phyloP scores from a whole-genome alignment of 2,329 filamentous ascomycete genomes.

The Rachicladosporium sp. region DNA sequence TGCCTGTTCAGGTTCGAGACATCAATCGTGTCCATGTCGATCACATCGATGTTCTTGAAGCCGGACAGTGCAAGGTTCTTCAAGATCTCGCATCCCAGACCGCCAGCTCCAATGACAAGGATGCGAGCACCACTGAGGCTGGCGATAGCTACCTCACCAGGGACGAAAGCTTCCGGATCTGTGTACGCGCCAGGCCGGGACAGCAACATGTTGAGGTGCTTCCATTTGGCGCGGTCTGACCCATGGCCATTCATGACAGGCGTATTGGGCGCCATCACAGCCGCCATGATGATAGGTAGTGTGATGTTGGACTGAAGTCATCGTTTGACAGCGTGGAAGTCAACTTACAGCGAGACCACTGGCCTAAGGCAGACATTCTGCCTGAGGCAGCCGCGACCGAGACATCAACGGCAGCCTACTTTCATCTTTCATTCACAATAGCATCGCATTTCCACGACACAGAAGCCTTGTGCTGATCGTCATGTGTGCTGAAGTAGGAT shows the following conservation, averaged over 20 bases:
- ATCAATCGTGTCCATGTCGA: slow-evolving; percentile 99
- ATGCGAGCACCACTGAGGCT: slow-evolving; percentile 52
- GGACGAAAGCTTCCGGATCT: slow-evolving; percentile 39
- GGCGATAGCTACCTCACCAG: slow-evolving; percentile 39
- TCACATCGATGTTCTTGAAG: slow-evolving; percentile 95
- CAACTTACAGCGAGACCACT: too few relatives aligned
- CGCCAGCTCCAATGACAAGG: slow-evolving; percentile 67
- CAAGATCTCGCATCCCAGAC: slow-evolving; percentile 87
- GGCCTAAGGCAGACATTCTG: too few relatives aligned
- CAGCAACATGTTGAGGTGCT: slow-evolving; percentile 71
- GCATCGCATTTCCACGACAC: too few relatives aligned
- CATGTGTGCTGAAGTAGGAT: too few relatives aligned
- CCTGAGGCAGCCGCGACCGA: too few relatives aligned
- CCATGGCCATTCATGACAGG: slow-evolving; percentile 23
- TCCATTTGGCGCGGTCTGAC: slow-evolving; percentile 36
- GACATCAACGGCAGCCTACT: too few relatives aligned
- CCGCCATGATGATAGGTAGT: slow-evolving; percentile 9
- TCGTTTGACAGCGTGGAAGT: too few relatives aligned
- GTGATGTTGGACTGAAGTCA: too few relatives aligned
- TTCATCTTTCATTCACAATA: too few relatives aligned
- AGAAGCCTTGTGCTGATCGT: too few relatives aligned
- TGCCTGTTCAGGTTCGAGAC: slow-evolving; percentile 97
- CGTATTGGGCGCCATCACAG: slow-evolving; percentile 11
- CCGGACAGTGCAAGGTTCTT: slow-evolving; percentile 92
- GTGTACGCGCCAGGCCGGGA: slow-evolving; percentile 69